Conservation (phyloP, 2,329 filamentous ascomycete species). For the Arthrobotrys sinensis region DNA sequence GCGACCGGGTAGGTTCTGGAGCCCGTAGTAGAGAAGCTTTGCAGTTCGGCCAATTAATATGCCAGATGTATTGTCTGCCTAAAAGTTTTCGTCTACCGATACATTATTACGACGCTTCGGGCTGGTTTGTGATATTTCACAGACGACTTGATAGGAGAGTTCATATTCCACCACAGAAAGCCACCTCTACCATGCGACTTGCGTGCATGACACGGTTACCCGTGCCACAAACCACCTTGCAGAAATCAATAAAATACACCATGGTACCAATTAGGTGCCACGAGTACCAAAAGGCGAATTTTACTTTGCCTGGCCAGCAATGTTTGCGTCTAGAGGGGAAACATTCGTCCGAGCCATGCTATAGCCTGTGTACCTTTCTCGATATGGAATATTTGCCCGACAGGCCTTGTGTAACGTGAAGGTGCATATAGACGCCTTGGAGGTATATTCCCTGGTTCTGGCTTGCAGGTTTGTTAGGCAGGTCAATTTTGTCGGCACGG, state of each 20-base stretch:
- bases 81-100: background rate
- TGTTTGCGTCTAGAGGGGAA: background rate
- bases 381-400: slow-evolving; percentile 19
- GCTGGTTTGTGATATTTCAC: background rate
- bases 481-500: background rate
- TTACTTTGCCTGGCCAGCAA: background rate
- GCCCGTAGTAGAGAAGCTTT: too few species aligned
- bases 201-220: background rate
- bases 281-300: background rate
- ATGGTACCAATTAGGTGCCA: background rate
- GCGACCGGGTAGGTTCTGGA: too few species aligned
- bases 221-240: background rate
- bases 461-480: background rate
- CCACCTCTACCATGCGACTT: slow-evolving; percentile 7
- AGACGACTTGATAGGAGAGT: background rate
- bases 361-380: background rate
- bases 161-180: background rate
- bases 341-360: slow-evolving; percentile 2
- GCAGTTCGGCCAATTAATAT: background rate
- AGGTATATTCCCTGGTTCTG: background rate
- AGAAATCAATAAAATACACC: background rate
- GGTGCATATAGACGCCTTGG: background rate
- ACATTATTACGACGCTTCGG: background rate
- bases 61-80: background rate
- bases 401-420: slow-evolving; percentile 1